Percentiles rank a stretch among this genome's conserved stretches.
Evolutionary conservation across 768 basidiomycete species (phyloP).

Genomic region (Lactarius tabidus): DNA sequence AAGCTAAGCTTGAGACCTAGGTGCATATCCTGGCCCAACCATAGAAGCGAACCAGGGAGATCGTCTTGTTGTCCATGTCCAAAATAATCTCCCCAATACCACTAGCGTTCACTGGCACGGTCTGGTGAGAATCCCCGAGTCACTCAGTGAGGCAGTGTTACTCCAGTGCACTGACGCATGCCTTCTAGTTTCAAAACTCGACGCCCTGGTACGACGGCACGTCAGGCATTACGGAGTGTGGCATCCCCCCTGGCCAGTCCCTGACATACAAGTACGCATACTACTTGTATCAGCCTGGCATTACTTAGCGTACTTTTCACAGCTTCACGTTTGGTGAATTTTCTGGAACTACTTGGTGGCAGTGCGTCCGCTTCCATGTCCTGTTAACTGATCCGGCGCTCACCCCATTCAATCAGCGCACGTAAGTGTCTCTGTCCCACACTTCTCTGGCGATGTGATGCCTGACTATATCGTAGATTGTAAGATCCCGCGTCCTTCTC

Average conservation of each 20-base stretch:
- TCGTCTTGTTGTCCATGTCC: slow-evolving; percentile 36
- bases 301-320: slow-evolving; percentile 1
- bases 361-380: slow-evolving; percentile 30
- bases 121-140: slow-evolving; percentile 23
- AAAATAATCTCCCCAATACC: slow-evolving; percentile 33
- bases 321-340: slow-evolving; percentile 42
- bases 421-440: slow-evolving; percentile 22
- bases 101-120: slow-evolving; percentile 39
- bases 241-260: slow-evolving; percentile 48
- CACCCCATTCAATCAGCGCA: slow-evolving; percentile 23
- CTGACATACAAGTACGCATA: slow-evolving; percentile 36
- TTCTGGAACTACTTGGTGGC: slow-evolving; percentile 49
- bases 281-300: neutral
- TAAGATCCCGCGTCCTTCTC: slow-evolving; percentile 14
- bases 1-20: slow-evolving; percentile 17
- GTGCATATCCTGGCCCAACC: slow-evolving; percentile 37
- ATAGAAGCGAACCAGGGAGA: slow-evolving; percentile 39
- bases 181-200: slow-evolving; percentile 39
- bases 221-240: slow-evolving; percentile 46
- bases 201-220: slow-evolving; percentile 50
- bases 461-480: slow-evolving; percentile 20
- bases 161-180: slow-evolving; percentile 1
- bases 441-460: neutral
- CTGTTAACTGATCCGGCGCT: neutral
- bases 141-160: neutral